Conservation (phyloP, 2,329 filamentous ascomycete species). For the Fusarium sp. region DNA sequence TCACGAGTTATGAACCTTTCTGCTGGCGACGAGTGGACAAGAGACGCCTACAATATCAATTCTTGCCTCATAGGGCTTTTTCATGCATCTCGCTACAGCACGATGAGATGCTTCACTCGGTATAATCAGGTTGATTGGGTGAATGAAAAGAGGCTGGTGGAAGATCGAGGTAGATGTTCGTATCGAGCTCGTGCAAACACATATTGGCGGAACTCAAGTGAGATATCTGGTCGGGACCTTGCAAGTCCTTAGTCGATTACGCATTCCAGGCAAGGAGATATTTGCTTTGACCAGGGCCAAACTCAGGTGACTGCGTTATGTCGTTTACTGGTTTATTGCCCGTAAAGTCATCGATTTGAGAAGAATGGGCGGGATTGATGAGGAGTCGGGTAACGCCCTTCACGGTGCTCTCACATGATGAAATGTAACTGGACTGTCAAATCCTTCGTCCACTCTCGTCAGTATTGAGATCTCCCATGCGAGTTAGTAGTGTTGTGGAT, state of each 20-base stretch:
- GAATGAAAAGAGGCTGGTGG: neutral
- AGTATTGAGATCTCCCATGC: too few species aligned
- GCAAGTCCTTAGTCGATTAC: neutral
- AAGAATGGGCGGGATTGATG: too few species aligned
- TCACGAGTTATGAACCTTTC: neutral
- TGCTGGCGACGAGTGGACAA: neutral
- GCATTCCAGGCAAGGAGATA: neutral
- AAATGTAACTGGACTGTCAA: too few species aligned
- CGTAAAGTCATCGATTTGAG: too few species aligned
- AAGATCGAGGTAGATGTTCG: neutral
- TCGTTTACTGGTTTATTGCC: too few species aligned
- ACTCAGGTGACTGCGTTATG: too few species aligned
- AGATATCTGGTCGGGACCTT: neutral
- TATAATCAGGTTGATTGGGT: neutral
- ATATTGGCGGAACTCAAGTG: neutral
- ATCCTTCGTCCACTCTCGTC: too few species aligned
- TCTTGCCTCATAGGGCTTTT: neutral
- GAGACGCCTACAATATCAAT: neutral
- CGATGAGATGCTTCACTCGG: neutral
- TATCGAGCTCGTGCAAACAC: neutral
- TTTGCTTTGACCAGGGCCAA: neutral
- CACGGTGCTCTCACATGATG: too few species aligned
- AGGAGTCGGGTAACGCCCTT: too few species aligned
- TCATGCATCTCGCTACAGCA: neutral
- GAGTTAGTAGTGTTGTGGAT: too few species aligned